Base-by-base conservation (phyloP, 1,284 basidiomycete genomes). In the Ustanciosporium gigantosporum region DNA sequence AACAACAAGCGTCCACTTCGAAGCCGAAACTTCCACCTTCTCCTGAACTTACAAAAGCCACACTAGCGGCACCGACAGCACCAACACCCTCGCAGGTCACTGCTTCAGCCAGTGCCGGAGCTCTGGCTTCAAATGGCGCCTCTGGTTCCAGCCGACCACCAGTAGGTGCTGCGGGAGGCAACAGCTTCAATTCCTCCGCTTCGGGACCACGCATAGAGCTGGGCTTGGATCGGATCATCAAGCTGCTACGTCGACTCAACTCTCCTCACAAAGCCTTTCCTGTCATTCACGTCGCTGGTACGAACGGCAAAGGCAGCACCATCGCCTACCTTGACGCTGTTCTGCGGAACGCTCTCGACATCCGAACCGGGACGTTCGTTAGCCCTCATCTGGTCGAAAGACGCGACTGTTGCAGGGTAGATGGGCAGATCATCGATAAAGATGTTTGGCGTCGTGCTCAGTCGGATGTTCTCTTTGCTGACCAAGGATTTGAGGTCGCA, bases 251-350 rank as follows among this genome's bases (percentile, higher is more conserved):
- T 4, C 77, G 82, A 43, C 82, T 96, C 2, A 44, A 43, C 9
- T 65, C 66, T 4, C 86, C 86, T 0, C 80, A 83, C 0, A 86
- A 88, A 69, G 84, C 81, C 0, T 84, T 90, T 2, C 93, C 92
- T 0, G 90, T 93, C 1, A 83, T 92, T 29, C 95, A 98, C 74
- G 84, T 98, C 41, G 87, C 91, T 4, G 94, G 95, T 0, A 99
- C 95, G 0, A 98, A 99, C 79, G 94, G 94, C 23, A 99, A 99
- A 79, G 95, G 95, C 22, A 92, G 88, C 52, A 90, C 93, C 9
- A 87, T 90, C 7, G 87, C 88, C 2, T 82, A 93, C 41, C 80
- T 96, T 13, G 85, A 90, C 4, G 88, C 88, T 16, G 87, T 91
- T 59, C 80, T 97, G 14, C 83, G 86, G 0, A 51, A 65, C 31